Percentiles rank a stretch among this genome's conserved stretches.
Evolutionary conservation across 306 rosid genomes (phyloP).

Genomic region (Styphnolobium japonicum): DNA sequence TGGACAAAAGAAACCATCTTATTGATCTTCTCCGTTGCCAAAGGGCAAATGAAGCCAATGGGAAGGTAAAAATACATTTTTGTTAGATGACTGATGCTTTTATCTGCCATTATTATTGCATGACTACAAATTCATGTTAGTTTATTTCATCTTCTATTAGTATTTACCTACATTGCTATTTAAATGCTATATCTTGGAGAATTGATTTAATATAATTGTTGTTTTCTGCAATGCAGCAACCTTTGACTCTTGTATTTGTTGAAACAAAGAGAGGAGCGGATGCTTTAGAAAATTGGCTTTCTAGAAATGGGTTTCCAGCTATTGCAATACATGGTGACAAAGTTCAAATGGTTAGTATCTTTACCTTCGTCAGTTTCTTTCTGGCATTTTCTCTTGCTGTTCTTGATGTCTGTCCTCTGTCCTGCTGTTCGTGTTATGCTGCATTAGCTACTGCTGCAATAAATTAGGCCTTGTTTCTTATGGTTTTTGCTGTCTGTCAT

Average conservation of each 20-base stretch:
- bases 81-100: background rate
- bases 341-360: conserved; percentile 65
- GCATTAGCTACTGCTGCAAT: background rate
- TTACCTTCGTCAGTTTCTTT: background rate
- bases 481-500: background rate
- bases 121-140: too few relatives aligned
- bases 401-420: background rate
- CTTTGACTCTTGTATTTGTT: conserved; percentile 87
- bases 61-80: conserved; percentile 48
- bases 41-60: conserved; percentile 49
- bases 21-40: conserved; percentile 68
- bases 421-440: background rate
- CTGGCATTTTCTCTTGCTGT: background rate
- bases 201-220: background rate
- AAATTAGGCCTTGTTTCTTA: background rate
- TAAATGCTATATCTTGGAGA: background rate
- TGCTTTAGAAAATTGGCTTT: conserved; percentile 72
- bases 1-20: conserved; percentile 72
- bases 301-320: conserved; percentile 73
- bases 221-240: conserved; percentile 45
- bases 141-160: too few relatives aligned
- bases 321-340: conserved; percentile 94
- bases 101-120: background rate
- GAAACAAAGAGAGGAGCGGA: conserved; percentile 97
- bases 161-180: too few relatives aligned